Base-by-base conservation (phyloP, 805 yeast species). In the Yarrowia osloensis region DNA sequence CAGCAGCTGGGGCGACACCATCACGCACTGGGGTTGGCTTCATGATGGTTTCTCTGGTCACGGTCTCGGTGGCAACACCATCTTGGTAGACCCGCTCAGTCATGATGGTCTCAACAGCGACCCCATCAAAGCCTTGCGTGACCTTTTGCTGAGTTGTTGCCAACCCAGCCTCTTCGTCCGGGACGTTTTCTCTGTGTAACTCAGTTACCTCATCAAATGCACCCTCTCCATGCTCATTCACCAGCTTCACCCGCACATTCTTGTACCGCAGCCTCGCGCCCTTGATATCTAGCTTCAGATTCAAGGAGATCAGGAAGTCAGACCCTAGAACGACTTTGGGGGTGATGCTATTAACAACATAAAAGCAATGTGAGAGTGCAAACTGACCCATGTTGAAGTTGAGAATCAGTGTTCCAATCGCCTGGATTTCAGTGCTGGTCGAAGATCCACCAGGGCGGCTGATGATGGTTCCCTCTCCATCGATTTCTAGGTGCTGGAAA, bases 311-410 rank as follows among this genome's bases (percentile, higher is more conserved):
- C 44, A 57, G 26, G 24, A 57, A 57, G 28, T 57, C 63, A 6
- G 47, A 39, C 11, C 63, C 63, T 13, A 57, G 26, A 12, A 57
- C 47, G 6, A 57, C 63, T 28, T 40, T 39, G 6, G 63, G 63
- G 7, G 63, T 24, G 28, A 57, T 57, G 29, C 12, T 28, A 49
- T 57, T 37, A 15, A 57, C 63, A 3, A 57, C 63, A 12, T 57
- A 57, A 28, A 57, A 57, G 37, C 63, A 57, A 19, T 57, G 63
- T 1, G 63, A 57, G 12, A 57, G 49, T 2, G 63, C 63, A 40
- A 57, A 57, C 19, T 57, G 63, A 13, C 63, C 63, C 63, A 57
- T 57, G 19, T 57, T 57, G 63, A 57, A 57, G 28, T 57, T 57
- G 22, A 57, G 63, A 28, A 57, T 57, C 37, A 57, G 33, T 5